Conservation (phyloP, 2,329 filamentous ascomycete genomes). For the Talaromyces sp. region DNA sequence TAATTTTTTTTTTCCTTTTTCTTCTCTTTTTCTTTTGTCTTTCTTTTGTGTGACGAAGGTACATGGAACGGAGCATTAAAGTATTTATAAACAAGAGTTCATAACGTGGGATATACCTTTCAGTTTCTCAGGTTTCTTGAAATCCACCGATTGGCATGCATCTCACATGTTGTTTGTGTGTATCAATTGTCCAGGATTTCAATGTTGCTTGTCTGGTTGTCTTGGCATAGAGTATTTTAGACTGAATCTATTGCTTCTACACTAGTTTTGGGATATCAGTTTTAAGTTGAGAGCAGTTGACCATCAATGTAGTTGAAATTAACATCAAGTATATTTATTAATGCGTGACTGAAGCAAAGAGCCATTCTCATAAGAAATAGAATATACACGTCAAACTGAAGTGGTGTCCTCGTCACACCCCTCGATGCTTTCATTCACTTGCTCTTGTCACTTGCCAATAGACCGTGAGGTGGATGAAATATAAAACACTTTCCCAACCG, state of each 20-base stretch:
- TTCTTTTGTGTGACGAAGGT: constrained; percentile 4
- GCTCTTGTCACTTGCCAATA: too few relatives aligned
- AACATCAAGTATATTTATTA: neutral
- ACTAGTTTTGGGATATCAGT: neutral
- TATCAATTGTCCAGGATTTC: neutral
- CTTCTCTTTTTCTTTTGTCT: neutral
- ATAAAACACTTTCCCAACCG: neutral
- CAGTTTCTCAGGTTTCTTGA: neutral
- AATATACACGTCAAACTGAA: neutral
- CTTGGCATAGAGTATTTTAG: neutral
- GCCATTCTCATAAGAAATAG: neutral
- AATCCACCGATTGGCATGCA: neutral
- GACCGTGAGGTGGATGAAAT: neutral
- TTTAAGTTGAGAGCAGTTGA: too few relatives aligned
- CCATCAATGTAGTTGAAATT: neutral
- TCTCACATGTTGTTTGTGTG: neutral
- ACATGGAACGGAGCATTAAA: constrained; percentile 7
- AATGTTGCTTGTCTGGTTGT: neutral
- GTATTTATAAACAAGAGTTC: constrained; percentile 6
- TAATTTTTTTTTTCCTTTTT: constrained; percentile 7
- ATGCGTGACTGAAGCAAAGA: neutral
- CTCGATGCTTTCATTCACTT: neutral
- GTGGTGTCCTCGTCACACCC: too few relatives aligned
- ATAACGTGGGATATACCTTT: constrained; percentile 8
- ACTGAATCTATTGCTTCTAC: neutral